Percentiles rank a stretch among this genome's conserved stretches.
These are phyloP conservation scores for Leccinum olivaceopallidum DNA, from an alignment of 768 basidiomycete species.

Conservation along the genomic window DNA sequence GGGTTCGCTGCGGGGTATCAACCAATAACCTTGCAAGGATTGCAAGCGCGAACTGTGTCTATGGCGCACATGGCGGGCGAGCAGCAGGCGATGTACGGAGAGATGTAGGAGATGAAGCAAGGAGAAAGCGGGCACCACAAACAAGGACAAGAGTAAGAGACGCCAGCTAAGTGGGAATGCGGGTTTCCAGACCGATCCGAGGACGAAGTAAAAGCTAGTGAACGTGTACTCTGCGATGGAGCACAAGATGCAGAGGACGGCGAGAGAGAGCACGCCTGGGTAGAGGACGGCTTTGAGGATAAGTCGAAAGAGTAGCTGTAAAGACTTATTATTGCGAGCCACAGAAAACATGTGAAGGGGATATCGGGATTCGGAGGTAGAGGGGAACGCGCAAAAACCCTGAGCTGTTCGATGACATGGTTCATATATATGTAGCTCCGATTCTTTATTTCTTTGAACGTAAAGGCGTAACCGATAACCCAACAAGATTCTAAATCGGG, in stretches of 20 bases:
- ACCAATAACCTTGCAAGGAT: conserved; percentile 8
- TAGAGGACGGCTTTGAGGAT: neutral
- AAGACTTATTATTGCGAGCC: neutral
- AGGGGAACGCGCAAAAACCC: too few species aligned
- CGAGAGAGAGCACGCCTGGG: neutral
- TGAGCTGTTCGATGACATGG: too few species aligned
- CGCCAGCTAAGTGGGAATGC: conserved; percentile 25
- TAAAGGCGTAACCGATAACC: too few species aligned
- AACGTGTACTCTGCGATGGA: conserved; percentile 11
- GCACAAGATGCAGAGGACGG: conserved; percentile 9
- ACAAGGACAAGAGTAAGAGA: conserved; percentile 14
- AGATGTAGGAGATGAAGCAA: conserved; percentile 12
- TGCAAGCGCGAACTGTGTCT: neutral
- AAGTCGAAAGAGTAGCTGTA: neutral
- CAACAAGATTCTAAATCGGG: too few species aligned
- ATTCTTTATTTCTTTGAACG: too few species aligned
- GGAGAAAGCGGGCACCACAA: conserved; percentile 13
- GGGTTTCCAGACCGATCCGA: conserved; percentile 15
- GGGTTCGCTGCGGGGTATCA: conserved; percentile 12
- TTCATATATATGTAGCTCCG: too few species aligned
- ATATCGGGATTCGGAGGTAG: neutral
- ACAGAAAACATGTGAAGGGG: conserved; percentile 6
- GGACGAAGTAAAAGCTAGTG: conserved; percentile 8
- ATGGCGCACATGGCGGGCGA: neutral
- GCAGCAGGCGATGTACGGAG: neutral